phyloP scores from a whole-genome alignment of 2,329 filamentous ascomycete species.

The Helicocarpus griseus region DNA sequence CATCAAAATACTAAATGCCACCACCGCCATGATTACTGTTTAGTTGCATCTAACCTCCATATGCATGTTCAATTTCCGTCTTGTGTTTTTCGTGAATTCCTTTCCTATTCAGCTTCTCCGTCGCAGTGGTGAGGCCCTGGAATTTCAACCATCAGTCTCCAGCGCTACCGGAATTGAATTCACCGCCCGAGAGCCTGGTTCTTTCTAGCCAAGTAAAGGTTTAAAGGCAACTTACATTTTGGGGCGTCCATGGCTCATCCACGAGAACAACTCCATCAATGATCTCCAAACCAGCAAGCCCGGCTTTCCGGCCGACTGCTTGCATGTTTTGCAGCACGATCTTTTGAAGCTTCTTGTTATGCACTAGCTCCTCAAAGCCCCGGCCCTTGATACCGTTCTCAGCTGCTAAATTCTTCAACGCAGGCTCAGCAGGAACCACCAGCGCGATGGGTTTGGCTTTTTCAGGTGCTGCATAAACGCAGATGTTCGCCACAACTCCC shows the following conservation, averaged over 20 bases:
- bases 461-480: conserved; percentile 43
- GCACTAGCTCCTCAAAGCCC: conserved; percentile 20
- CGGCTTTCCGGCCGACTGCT: conserved; percentile 23
- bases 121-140: conserved; percentile 3
- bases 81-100: conserved; percentile 1
- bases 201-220: too few species aligned
- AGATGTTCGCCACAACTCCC: conserved; percentile 45
- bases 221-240: conserved; percentile 44
- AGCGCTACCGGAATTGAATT: too few species aligned
- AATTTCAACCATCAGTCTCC: too few species aligned
- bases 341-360: conserved; percentile 31
- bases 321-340: conserved; percentile 32
- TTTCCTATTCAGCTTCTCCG: conserved; percentile 2
- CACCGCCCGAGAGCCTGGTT: too few species aligned
- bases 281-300: conserved; percentile 30
- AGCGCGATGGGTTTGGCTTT: conserved; percentile 46
- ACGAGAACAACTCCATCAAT: conserved; percentile 33
- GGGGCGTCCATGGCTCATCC: conserved; percentile 35
- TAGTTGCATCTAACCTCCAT: too few species aligned
- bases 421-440: conserved; percentile 54
- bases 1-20: neutral
- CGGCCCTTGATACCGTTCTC: conserved; percentile 32
- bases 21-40: too few species aligned
- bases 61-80: neutral
- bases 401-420: conserved; percentile 49